Evolutionary conservation across 2,329 filamentous ascomycete genomes (phyloP).

Genomic region (Aulographum hederae): DNA sequence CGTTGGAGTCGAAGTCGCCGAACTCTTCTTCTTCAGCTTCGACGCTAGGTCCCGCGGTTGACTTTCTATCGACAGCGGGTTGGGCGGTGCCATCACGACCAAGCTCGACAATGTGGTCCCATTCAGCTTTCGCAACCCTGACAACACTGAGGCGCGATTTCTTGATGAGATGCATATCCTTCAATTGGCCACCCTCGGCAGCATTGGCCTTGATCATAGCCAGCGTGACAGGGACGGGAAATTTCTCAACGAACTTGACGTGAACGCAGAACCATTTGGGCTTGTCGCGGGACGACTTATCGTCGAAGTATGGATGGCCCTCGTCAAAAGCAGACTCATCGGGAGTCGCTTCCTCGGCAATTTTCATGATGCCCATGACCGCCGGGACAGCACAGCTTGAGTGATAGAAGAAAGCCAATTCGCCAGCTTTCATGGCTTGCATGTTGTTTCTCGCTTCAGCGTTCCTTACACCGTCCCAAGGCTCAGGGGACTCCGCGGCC

Average conservation of each 20-base stretch:
- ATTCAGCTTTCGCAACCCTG: conserved; percentile 45
- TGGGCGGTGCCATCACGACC: no score
- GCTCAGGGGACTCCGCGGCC: conserved; percentile 55
- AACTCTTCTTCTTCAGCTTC: no score
- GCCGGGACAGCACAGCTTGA: conserved; percentile 82
- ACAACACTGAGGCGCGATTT: conserved; percentile 70
- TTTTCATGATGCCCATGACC: conserved; percentile 75
- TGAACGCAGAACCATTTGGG: conserved; percentile 82
- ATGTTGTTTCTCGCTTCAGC: conserved; percentile 66
- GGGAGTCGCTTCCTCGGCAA: conserved; percentile 65
- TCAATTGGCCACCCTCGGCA: conserved; percentile 36
- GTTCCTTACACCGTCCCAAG: conserved; percentile 65
- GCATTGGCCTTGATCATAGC: conserved; percentile 51
- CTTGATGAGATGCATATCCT: conserved; percentile 67
- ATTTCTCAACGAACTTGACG: conserved; percentile 73
- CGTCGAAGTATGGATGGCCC: conserved; percentile 65
- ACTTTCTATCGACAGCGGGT: no score
- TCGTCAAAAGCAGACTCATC: conserved; percentile 60
- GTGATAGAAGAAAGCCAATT: conserved; percentile 93
- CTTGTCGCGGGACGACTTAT: conserved; percentile 47
- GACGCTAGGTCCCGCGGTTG: no score
- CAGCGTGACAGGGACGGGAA: conserved; percentile 49
- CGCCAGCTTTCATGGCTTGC: conserved; percentile 75
- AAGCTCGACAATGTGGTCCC: conserved; percentile 37
- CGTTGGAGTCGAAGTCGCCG: no score